phyloP scores from a whole-genome alignment of 2,329 filamentous ascomycete genomes.

The Nothophaeocryptopus gaeumannii region DNA sequence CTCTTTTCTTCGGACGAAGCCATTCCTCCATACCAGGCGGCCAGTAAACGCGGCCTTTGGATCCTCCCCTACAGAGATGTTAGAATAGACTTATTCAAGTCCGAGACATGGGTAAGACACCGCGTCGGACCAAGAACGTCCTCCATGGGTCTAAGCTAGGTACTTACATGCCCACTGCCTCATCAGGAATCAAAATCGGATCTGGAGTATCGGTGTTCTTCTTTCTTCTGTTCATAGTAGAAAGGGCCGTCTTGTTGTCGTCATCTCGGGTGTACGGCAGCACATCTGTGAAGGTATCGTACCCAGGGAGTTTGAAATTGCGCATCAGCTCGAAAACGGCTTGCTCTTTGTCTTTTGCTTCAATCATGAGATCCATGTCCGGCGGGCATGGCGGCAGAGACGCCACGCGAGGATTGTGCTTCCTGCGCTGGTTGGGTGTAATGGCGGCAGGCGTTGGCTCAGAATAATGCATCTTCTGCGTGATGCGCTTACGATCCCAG shows the following conservation, averaged over 20 bases:
- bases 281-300: constrained; percentile 71
- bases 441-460: constrained; percentile 75
- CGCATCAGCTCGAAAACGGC: constrained; percentile 93
- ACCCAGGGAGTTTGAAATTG: constrained; percentile 78
- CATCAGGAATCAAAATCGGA: constrained; percentile 52
- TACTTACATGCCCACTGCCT: constrained; percentile 69
- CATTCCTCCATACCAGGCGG: constrained; percentile 86
- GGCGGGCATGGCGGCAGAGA: constrained; percentile 77
- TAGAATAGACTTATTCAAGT: too few relatives aligned
- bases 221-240: constrained; percentile 42
- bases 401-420: constrained; percentile 77
- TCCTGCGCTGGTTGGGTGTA: constrained; percentile 73
- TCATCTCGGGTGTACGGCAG: constrained; percentile 74
- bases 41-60: constrained; percentile 82
- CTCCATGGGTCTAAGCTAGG: too few relatives aligned
- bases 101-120: too few relatives aligned
- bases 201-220: constrained; percentile 37
- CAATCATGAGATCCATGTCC: constrained; percentile 97
- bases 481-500: constrained; percentile 80
- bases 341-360: constrained; percentile 97
- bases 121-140: too few relatives aligned
- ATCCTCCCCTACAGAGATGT: constrained; percentile 56
- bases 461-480: constrained; percentile 95
- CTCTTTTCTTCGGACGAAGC: constrained; percentile 75
- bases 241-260: constrained; percentile 58